Base-by-base conservation (phyloP, 768 basidiomycete species). In the Phanerochaete sordida region DNA sequence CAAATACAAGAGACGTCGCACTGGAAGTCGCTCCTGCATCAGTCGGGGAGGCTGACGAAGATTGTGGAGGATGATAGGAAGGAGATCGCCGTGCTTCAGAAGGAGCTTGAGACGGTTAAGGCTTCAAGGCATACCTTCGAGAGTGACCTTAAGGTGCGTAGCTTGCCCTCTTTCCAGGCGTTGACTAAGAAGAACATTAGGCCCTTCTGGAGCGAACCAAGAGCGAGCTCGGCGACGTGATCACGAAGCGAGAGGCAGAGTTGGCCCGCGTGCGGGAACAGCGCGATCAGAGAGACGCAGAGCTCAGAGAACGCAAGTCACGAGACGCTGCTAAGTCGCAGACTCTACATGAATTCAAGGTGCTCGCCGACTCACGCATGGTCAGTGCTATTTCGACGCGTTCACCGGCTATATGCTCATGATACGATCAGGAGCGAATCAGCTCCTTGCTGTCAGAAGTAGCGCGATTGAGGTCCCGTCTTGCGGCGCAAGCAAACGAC, bases 401-500 rank as follows among this genome's bases (percentile, higher is more conserved):
- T 50, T 12, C 15, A 26, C 27, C 16, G 48, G 24, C 27, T 50
- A 19, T 9, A 26, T 6, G 13, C 48, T 50, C 15, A 50, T 15
- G 13, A 24, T 19, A 23, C 33, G 4, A 58, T 48, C 61, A 93
- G 85, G 90, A 90, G 61, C 88, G 94, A 39, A 86, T 98, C 46
- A 69, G n/a, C n/a, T n/a, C 70, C 13, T 82, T 84, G 28, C 70
- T 96, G 26, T 76, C 84, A 62, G 93, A 98, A 70, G 75, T 90
- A 12, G 79, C 76, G 44, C 81, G 94, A 24, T 77, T 89, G 63
- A 91, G 89, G 71, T 80, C 88, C 16, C 82, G 83, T 30, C 75
- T 95, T n/a, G 93, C 91, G 21, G 91, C 92, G 0, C 74, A 85
- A 27, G 77, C 82, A 1, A 85, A 87, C 6, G 81, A 89, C 24